These are phyloP conservation scores for Warburgia ugandensis DNA, from an alignment of 164 flowering plant genomes.

Conservation along the genomic window DNA sequence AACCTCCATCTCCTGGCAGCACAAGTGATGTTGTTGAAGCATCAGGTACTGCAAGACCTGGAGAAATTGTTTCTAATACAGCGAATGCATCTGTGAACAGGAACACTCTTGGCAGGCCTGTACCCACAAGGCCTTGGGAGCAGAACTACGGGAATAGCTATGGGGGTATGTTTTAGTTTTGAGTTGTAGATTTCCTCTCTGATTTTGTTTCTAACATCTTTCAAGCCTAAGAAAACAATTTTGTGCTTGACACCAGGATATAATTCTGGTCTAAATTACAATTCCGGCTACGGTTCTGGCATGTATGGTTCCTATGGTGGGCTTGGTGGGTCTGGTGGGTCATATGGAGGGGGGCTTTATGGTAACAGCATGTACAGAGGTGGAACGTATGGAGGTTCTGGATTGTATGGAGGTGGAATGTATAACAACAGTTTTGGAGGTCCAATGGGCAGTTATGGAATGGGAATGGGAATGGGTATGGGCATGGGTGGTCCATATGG, in stretches of 20 bases:
- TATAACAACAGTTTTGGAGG: constrained; percentile 57
- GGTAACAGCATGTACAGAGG: constrained; percentile 33
- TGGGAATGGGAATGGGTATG: constrained; percentile 55
- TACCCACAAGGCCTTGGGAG: constrained; percentile 98
- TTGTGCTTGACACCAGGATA: too few relatives aligned
- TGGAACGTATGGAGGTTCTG: constrained; percentile 51
- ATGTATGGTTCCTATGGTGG: constrained; percentile 40
- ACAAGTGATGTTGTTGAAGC: constrained; percentile 90
- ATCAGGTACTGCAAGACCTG: constrained; percentile 88
- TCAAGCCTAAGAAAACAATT: too few relatives aligned
- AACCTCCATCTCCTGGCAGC: constrained; percentile 71
- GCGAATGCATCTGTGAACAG: constrained; percentile 34
- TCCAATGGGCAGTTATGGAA: constrained; percentile 48
- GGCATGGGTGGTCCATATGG: constrained; percentile 65
- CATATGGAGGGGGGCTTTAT: constrained; percentile 46
- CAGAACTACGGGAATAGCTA: constrained; percentile 46
- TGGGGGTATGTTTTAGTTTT: too few relatives aligned
- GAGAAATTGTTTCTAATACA: constrained; percentile 60
- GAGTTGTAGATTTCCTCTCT: too few relatives aligned
- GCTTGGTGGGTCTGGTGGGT: constrained; percentile 46
- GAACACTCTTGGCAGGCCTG: constrained; percentile 58
- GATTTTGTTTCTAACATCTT: too few relatives aligned
- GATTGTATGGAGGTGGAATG: constrained; percentile 69
- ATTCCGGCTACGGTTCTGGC: constrained; percentile 58
- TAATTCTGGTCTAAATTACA: constrained; percentile 40